phyloP scores from a whole-genome alignment of 371 early-diverging fungal genomes.

The Lichtheimia ramosa region DNA sequence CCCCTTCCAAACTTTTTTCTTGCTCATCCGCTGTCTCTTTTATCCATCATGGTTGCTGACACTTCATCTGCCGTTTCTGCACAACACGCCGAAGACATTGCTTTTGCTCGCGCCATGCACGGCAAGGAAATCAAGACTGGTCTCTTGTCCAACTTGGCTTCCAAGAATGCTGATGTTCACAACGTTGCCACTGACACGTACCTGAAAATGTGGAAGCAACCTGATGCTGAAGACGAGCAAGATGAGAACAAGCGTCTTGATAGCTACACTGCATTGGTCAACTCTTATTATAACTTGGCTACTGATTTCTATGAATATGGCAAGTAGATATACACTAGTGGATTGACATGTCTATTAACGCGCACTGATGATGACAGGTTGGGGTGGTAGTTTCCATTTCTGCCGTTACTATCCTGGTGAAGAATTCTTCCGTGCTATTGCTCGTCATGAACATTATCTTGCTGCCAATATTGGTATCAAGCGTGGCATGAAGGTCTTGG shows the following conservation, averaged over 20 bases:
- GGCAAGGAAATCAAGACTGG: constrained; percentile 48
- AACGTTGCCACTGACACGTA: constrained; percentile 59
- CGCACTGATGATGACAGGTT: constrained; percentile 47
- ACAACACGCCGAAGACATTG: constrained; percentile 48
- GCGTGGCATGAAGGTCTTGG: constrained; percentile 72
- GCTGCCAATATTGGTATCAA: constrained; percentile 74
- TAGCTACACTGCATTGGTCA: constrained; percentile 72
- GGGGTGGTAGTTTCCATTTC: constrained; percentile 94
- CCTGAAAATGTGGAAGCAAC: constrained; percentile 62
- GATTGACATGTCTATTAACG: background rate
- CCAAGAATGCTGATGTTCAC: constrained; percentile 59
- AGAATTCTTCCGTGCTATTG: constrained; percentile 78
- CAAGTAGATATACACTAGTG: constrained; percentile 3
- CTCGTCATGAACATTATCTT: constrained; percentile 90
- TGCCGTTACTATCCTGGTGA: constrained; percentile 78
- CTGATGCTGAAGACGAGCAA: constrained; percentile 46
- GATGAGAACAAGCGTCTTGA: constrained; percentile 54
- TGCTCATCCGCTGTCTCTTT: background rate
- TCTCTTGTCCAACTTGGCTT: constrained; percentile 48
- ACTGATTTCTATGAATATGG: constrained; percentile 75
- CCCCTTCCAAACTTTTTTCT: too few relatives aligned
- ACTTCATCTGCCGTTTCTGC: constrained; percentile 34
- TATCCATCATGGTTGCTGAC: constrained; percentile 14
- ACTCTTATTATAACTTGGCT: constrained; percentile 80
- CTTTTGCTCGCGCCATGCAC: constrained; percentile 53